Evolutionary conservation across 2,329 filamentous ascomycete species (phyloP).

Genomic region (Scopulariopsis brevicaulis): DNA sequence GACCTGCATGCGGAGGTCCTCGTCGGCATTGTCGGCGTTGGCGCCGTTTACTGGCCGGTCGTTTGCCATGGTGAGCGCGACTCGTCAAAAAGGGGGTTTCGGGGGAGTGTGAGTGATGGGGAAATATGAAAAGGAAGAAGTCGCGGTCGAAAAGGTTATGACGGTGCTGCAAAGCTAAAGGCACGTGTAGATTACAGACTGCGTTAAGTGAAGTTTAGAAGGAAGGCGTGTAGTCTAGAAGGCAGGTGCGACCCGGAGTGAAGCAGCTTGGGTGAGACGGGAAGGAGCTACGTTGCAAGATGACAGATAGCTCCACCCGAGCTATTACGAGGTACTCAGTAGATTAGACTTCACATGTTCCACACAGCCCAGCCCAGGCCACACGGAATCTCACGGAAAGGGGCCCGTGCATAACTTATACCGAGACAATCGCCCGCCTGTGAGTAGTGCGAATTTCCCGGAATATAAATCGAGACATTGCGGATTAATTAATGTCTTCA

Average conservation of each 20-base stretch:
- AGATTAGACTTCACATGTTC: background rate
- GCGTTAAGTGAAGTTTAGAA: background rate
- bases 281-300: background rate
- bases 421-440: background rate
- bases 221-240: background rate
- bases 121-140: background rate
- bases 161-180: too few species aligned
- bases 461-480: background rate
- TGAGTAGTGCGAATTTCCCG: background rate
- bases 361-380: background rate
- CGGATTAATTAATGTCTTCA: background rate
- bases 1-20: slow-evolving; percentile 10
- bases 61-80: background rate
- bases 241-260: background rate
- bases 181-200: background rate
- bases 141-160: background rate
- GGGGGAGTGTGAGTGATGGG: background rate
- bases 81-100: background rate
- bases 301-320: background rate
- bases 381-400: background rate
- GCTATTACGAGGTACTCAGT: background rate
- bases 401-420: background rate
- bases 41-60: background rate
- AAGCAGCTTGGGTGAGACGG: background rate
- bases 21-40: slow-evolving; percentile 1